Conservation (phyloP, 106 monocot species). For the Chionographis japonica region DNA sequence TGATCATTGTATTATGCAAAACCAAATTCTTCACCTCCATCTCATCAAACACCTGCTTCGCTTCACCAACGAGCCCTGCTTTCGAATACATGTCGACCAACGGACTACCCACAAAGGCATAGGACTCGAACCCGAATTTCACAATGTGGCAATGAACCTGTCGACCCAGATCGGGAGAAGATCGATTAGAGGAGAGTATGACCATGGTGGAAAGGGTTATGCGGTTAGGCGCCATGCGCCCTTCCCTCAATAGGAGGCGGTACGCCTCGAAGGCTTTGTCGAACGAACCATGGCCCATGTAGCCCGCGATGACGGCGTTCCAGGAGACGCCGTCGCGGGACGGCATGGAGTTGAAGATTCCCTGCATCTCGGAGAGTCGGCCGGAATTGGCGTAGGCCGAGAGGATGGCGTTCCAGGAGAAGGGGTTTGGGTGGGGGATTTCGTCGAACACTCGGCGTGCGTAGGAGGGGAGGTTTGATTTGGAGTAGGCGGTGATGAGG, state of each 20-base stretch:
- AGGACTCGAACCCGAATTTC: conserved; percentile 37
- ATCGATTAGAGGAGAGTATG: conserved; percentile 30
- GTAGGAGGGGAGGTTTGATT: conserved; percentile 12
- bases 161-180: conserved; percentile 24
- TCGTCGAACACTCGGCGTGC: conserved; percentile 57
- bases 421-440: conserved; percentile 65
- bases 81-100: conserved; percentile 72
- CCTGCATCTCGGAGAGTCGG: conserved; percentile 28
- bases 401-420: conserved; percentile 72
- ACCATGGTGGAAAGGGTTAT: conserved; percentile 73
- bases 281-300: conserved; percentile 7
- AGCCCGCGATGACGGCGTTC: conserved; percentile 66
- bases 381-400: conserved; percentile 46
- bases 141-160: conserved; percentile 65
- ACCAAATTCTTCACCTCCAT: conserved; percentile 55
- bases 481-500: conserved; percentile 53
- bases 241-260: conserved; percentile 33
- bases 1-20: conserved; percentile 75
- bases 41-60: conserved; percentile 46
- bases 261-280: conserved; percentile 21
- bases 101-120: conserved; percentile 75
- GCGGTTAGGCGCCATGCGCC: conserved; percentile 15
- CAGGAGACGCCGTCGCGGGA: conserved; percentile 51
- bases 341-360: conserved; percentile 47
- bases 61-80: conserved; percentile 31